Base-by-base conservation (phyloP, 108 stramenopile genomes). In the Cyclotella baltica region DNA sequence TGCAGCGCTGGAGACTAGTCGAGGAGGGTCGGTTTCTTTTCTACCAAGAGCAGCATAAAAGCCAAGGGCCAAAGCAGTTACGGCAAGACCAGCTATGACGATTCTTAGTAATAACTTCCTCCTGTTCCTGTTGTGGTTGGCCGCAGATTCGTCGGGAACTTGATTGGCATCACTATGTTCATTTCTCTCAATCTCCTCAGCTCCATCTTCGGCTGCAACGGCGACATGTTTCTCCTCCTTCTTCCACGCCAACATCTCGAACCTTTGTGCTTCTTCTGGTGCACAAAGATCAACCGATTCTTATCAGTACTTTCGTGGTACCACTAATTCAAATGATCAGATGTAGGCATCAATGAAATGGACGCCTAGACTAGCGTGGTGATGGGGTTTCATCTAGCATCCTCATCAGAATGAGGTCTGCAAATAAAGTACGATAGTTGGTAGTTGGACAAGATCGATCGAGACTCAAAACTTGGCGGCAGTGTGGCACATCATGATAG, bases 31-130 rank as follows among this genome's bases (percentile, higher is more conserved):
- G 15, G 11, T 15, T 30, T 33, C 33, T 13, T 61, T 61, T 31
- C 59, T 33, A 2, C 31, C 59, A 33, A 61, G 59, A 61, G 31
- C 59, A 34, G 59, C 59, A 34, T 34, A 61, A 34, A 61, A 11
- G 4, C 59, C 59, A 0, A 33, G 13, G 10, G 34, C 59, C 33
- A 61, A 34, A 61, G 31, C 59, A 8, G 31, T 31, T 34, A 33
- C 34, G 10, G 59, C 59, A 33, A 61, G 30, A n/a, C 31, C 30
- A 34, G 59, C 59, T 8, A 61, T 0, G 18, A 33, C 16, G 5
- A 61, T 15, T 2, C 3, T 30, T 1, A 61, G 59, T 0, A 34
- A 11, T 34, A 30, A n/a, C 20, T 33, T 31, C 59, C 11, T 61
- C 31, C 59, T 61, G 31, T 31, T 2, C 31, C 33, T 61, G 13